A percentile compares a stretch with the other conserved stretches of the same genome.
Conservation (phyloP, 441 rosid species). For the Aleurites moluccanus region DNA sequence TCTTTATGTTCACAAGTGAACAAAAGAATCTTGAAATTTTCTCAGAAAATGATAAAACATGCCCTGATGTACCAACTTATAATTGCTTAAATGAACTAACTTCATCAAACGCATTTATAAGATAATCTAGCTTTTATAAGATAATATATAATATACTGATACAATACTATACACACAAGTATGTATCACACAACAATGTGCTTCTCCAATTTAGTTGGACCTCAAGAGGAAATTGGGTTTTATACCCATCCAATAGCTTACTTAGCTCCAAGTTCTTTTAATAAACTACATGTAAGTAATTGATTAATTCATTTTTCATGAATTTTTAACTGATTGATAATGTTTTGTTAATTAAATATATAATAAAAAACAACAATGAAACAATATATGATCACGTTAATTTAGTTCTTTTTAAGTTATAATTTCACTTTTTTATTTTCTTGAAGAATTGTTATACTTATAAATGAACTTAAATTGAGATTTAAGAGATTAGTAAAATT, state of each 20-base stretch:
- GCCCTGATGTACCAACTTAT: no score
- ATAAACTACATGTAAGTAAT: slow-evolving; percentile 23
- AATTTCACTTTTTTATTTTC: background rate
- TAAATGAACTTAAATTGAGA: no score
- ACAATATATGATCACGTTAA: no score
- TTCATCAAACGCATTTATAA: no score
- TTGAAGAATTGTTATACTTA: no score
- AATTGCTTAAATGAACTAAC: no score
- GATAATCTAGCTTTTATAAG: no score
- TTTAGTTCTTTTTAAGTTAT: background rate
- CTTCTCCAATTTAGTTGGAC: slow-evolving; percentile 30
- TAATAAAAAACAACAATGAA: no score
- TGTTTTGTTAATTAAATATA: background rate
- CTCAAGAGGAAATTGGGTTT: slow-evolving; percentile 21
- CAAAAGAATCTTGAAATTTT: no score
- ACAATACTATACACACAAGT: slow-evolving; percentile 24
- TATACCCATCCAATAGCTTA: slow-evolving; percentile 24
- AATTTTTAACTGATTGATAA: background rate
- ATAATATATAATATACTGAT: no score
- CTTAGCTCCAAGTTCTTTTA: slow-evolving; percentile 27
- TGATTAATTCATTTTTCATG: background rate
- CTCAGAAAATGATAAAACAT: no score
- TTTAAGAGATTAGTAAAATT: background rate
- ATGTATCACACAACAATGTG: slow-evolving; percentile 27
- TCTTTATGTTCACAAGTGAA: no score